phyloP scores from a whole-genome alignment of 352 stramenopile genomes.

The Phytophthora multivora region DNA sequence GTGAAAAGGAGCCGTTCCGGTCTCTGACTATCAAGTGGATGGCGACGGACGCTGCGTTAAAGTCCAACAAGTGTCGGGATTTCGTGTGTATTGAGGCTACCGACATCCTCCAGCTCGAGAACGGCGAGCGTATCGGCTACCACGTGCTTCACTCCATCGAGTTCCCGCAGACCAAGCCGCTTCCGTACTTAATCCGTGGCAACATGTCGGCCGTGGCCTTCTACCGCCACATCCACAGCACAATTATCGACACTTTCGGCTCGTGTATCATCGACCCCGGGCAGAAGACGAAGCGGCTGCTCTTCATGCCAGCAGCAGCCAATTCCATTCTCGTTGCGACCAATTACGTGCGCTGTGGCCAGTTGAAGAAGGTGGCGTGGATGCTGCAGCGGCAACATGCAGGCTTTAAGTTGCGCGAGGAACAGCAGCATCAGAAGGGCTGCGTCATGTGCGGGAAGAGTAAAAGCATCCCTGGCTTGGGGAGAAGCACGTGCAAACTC shows the following conservation, averaged over 20 bases:
- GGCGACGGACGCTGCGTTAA: slow-evolving; percentile 5
- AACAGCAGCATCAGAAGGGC: slow-evolving; percentile 6
- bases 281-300: slow-evolving; percentile 1
- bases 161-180: slow-evolving; percentile 28
- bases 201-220: slow-evolving; percentile 24
- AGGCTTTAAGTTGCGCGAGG: slow-evolving; percentile 9
- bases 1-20: slow-evolving; percentile 22
- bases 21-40: slow-evolving; percentile 28
- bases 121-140: slow-evolving; percentile 28
- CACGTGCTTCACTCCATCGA: slow-evolving; percentile 28
- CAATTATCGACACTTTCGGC: slow-evolving; percentile 28
- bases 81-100: slow-evolving; percentile 32
- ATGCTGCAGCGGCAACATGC: slow-evolving; percentile 25
- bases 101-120: slow-evolving; percentile 19
- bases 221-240: slow-evolving; percentile 27
- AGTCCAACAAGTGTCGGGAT: slow-evolving; percentile 19
- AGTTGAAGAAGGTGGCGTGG: slow-evolving; percentile 30
- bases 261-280: slow-evolving; percentile 22
- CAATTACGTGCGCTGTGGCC: slow-evolving; percentile 22
- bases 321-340: slow-evolving; percentile 10
- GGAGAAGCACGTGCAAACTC: slow-evolving; percentile 30
- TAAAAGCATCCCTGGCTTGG: slow-evolving; percentile 25
- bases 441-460: slow-evolving; percentile 32
- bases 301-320: slow-evolving; percentile 12
- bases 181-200: slow-evolving; percentile 13